Base-by-base conservation (phyloP, 805 yeast species). In the Candida ficus region DNA sequence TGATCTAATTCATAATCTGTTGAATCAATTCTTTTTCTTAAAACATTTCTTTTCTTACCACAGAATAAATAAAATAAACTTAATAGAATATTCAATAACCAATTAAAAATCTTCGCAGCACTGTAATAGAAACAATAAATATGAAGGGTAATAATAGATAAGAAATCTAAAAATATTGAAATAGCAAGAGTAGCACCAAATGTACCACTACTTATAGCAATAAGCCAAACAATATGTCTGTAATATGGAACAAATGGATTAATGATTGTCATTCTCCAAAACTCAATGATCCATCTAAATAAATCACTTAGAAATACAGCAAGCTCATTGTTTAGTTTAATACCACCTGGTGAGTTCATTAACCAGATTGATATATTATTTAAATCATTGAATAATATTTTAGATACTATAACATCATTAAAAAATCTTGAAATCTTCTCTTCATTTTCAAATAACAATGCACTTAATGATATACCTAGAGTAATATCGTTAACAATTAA, bases 341-440 rank as follows among this genome's bases (percentile, higher is more conserved):
- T 79, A 4, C 99, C 99, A 13, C 91, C 95, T 0, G 99, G 99
- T 53, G 90, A 84, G 45, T 79, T 73, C 68, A 89, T 87, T 28
- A 93, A 68, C 90, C 95, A 84, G 0, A 66, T 49, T 4, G 90
- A 77, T 29, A 80, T 57, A 3, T 56, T 45, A 16, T 69, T 62
- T 32, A 81, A 61, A n/a, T 68, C 67, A 26, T 64, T 54, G 40
- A 75, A 75, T 12, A 82, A 46, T 1, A 68, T 42, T 19, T 54
- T 55, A 29, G 70, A 63, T 12, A 78, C 60, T 5, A 63, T 21
- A 5, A 38, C 31, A n/a, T 59, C 44, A 32, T 57, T 54, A 28
- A 71, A 38, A 39, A 49, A 56, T 2, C 48, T 45, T 1, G 63
- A 41, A 21, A 60, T 45, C 10, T 27, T 37, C 1, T 50, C 57